A percentile compares a stretch with the other conserved stretches of the same genome.
Evolutionary conservation across 108 stramenopile species (phyloP).

Genomic region (Cyclotella cryptica): DNA sequence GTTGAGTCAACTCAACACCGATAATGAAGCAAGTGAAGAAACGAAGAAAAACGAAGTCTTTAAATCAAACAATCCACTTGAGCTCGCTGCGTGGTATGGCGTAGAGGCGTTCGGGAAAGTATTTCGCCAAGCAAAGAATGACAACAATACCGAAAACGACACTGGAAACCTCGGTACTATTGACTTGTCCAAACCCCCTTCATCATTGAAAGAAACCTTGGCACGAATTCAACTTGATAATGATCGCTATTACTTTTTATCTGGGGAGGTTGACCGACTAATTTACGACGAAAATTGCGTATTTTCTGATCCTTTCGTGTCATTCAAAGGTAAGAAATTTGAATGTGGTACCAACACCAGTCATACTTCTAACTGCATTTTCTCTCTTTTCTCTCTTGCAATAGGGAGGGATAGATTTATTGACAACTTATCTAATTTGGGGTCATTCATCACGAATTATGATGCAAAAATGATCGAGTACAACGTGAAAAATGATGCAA

Average conservation of each 20-base stretch:
- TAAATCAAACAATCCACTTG: conserved; percentile 62
- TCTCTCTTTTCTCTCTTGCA: background rate
- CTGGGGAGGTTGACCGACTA: conserved; percentile 80
- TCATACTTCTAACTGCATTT: background rate
- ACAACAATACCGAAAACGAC: background rate
- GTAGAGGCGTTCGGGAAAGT: conserved; percentile 86
- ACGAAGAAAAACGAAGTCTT: background rate
- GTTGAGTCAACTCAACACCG: background rate
- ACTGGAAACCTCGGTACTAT: conserved; percentile 19
- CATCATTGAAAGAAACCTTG: conserved; percentile 75
- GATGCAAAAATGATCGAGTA: conserved; percentile 69
- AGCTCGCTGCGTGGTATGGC: conserved; percentile 83
- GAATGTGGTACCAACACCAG: background rate
- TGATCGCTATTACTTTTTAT: conserved; percentile 87
- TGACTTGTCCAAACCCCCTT: conserved; percentile 62
- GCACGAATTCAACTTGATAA: conserved; percentile 82
- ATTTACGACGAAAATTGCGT: conserved; percentile 86
- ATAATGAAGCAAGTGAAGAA: background rate
- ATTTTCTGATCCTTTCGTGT: conserved; percentile 92
- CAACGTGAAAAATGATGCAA: conserved; percentile 43
- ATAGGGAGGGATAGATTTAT: conserved; percentile 85
- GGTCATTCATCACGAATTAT: conserved; percentile 87
- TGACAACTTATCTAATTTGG: conserved; percentile 87
- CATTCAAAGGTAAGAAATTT: conserved; percentile 57
- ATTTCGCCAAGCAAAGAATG: conserved; percentile 44